Evolutionary conservation across 495 filamentous ascomycete species (phyloP).

Genomic region (Penicillium taxi): DNA sequence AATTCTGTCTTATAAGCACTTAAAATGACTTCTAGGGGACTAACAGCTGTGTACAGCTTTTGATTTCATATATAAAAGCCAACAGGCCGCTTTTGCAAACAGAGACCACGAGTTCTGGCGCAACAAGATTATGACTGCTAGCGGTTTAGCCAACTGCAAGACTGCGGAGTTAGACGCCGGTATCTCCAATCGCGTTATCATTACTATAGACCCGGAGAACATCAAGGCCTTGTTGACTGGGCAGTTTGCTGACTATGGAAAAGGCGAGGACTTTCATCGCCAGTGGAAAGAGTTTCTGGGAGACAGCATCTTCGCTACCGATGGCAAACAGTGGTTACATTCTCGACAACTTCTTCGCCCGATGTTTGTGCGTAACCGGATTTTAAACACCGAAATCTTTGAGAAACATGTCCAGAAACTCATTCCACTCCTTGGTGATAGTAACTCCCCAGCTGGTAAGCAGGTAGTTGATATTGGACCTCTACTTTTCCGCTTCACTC

Average conservation of each 20-base stretch:
- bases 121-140: slow-evolving; percentile 34
- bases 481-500: slow-evolving; percentile 71
- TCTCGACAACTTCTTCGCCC: slow-evolving; percentile 72
- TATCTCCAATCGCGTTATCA: slow-evolving; percentile 46
- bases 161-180: slow-evolving; percentile 56
- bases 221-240: slow-evolving; percentile 76
- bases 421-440: slow-evolving; percentile 51
- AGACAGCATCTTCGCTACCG: slow-evolving; percentile 72
- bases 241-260: slow-evolving; percentile 61
- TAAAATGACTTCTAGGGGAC: no score
- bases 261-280: slow-evolving; percentile 58
- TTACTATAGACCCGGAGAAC: slow-evolving; percentile 59
- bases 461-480: slow-evolving; percentile 57
- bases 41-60: no score
- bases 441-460: slow-evolving; percentile 30
- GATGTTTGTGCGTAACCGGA: slow-evolving; percentile 74
- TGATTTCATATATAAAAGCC: slow-evolving; percentile 48
- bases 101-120: slow-evolving; percentile 55
- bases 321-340: slow-evolving; percentile 65
- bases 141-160: slow-evolving; percentile 24
- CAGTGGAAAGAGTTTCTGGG: slow-evolving; percentile 70
- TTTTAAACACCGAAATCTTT: slow-evolving; percentile 72
- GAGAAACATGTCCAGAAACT: slow-evolving; percentile 67
- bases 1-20: background rate
- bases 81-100: slow-evolving; percentile 43